These are phyloP conservation scores for Suillus occidentalis DNA, from an alignment of 768 basidiomycete species.

Conservation along the genomic window DNA sequence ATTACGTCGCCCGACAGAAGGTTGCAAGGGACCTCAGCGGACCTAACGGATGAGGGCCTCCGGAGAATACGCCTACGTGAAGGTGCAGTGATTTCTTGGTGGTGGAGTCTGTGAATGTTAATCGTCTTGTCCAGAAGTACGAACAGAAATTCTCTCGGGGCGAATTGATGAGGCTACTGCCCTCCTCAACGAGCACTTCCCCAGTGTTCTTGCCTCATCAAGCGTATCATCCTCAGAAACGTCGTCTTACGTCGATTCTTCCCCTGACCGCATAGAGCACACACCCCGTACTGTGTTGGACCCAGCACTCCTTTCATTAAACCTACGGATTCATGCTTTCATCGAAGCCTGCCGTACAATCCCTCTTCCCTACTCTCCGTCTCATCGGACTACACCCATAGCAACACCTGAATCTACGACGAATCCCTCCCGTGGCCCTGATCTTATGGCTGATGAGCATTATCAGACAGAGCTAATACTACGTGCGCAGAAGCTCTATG, in stretches of 20 bases:
- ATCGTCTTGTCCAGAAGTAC: slow-evolving; percentile 54
- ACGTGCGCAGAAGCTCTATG: slow-evolving; percentile 67
- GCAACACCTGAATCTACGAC: slow-evolving; percentile 11
- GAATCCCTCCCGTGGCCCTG: slow-evolving; percentile 28
- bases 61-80: slow-evolving; percentile 52
- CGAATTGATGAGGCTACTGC: slow-evolving; percentile 69
- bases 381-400: slow-evolving; percentile 11
- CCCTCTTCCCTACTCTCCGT: slow-evolving; percentile 50
- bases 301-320: slow-evolving; percentile 75
- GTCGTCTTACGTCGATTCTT: slow-evolving; percentile 21
- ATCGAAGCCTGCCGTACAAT: slow-evolving; percentile 80
- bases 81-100: slow-evolving; percentile 38
- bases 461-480: slow-evolving; percentile 51
- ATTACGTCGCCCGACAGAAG: slow-evolving; percentile 34
- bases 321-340: slow-evolving; percentile 85
- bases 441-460: slow-evolving; percentile 33
- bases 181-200: slow-evolving; percentile 72
- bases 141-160: slow-evolving; percentile 68
- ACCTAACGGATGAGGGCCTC: slow-evolving; percentile 40
- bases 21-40: slow-evolving; percentile 20
- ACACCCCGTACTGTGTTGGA: slow-evolving; percentile 62
- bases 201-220: slow-evolving; percentile 54
- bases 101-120: slow-evolving; percentile 1
- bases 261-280: slow-evolving; percentile 44
- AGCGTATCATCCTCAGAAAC: slow-evolving; percentile 7